Base-by-base conservation (phyloP, 108 stramenopile species). In the Stephanodiscus minutulus region DNA sequence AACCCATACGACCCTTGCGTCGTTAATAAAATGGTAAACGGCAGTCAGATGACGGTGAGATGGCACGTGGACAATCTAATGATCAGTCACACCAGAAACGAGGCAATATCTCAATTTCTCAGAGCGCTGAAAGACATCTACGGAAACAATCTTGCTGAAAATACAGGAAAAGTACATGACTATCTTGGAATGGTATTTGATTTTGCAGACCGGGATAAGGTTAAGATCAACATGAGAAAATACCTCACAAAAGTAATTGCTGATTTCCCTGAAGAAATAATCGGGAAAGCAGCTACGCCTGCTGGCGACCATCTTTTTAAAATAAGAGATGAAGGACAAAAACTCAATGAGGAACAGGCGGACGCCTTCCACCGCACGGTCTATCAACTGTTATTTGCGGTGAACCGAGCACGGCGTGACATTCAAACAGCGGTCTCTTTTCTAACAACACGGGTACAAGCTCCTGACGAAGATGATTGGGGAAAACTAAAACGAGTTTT, bases 1-100 rank as follows among this genome's bases (percentile, higher is more conserved):
- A 77, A 77, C 35, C 67, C 67, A 29, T 76, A 76, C 29, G 68
- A 76, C 54, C 59, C 63, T 17, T 76, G 74, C 36, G 68, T 77
- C 24, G 57, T 48, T 1, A 70, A 77, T 61, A 65, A 55, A 13
- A n/a, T 54, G 8, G 64, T 71, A 12, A 29, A 76, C 33, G 74
- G 76, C 4, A 37, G 53, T 13, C 78, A 73, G 39, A 37, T 61
- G 18, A 73, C 72, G 0, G 21, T 79, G 10, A 47, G 8, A 15
- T 76, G 74, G 74, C 53, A 69, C 28, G 74, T 76, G 1, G 46
- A 74, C 20, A 65, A 74, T 22, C 21, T 57, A 1, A 74, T 56
- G 36, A 66, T 74, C 5, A 39, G 15, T 2, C 65, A 67, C 43
- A 43, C n/a, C n/a, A 22, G 11, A 33, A 50, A 1, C 13, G 5